Percentiles rank a stretch among this genome's conserved stretches.
These are phyloP conservation scores for Bruguiera gymnorhiza DNA, from an alignment of 345 rosid genomes.

Conservation along the genomic window DNA sequence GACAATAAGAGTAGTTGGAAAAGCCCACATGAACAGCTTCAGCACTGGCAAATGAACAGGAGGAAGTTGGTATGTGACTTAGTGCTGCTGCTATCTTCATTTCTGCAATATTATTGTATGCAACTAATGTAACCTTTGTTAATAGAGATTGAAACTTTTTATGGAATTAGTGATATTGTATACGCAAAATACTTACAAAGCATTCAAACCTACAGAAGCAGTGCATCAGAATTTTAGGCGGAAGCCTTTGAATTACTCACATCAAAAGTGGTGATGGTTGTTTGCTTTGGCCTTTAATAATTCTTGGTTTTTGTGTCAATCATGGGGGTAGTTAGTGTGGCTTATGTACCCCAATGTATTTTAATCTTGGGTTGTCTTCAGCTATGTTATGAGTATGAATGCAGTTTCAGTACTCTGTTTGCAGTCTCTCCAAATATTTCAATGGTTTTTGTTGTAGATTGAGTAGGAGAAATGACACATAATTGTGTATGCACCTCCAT, in stretches of 20 bases:
- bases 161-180: too few species aligned
- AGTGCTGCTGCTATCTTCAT: background rate
- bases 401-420: background rate
- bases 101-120: background rate
- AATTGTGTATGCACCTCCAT: background rate
- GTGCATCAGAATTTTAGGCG: too few species aligned
- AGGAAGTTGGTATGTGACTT: constrained; percentile 68
- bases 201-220: too few species aligned
- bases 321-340: background rate
- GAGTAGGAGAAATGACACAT: background rate
- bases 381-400: background rate
- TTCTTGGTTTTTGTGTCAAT: background rate
- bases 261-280: too few species aligned
- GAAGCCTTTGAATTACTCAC: too few species aligned
- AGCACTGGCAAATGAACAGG: constrained; percentile 99
- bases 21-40: constrained; percentile 89
- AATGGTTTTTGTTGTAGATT: constrained; percentile 5
- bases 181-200: too few species aligned
- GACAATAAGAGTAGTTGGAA: constrained; percentile 77
- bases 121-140: too few species aligned
- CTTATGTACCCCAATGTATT: background rate
- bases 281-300: background rate
- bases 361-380: too few species aligned
- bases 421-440: background rate
- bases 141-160: too few species aligned